Evolutionary conservation across 441 rosid genomes (phyloP).

Genomic region (Populus hybrid): DNA sequence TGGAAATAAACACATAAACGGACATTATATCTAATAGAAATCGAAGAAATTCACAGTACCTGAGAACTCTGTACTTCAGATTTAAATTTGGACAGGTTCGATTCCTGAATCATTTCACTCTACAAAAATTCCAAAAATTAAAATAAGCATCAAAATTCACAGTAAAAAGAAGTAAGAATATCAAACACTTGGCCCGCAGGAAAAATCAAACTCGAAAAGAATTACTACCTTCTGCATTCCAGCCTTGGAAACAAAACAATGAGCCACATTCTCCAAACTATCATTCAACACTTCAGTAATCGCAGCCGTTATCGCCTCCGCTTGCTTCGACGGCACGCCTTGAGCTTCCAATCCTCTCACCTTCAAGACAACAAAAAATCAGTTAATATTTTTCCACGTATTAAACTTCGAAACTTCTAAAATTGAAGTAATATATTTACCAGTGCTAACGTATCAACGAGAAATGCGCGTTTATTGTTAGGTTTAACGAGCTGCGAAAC

Average conservation of each 20-base stretch:
- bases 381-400: not conserved
- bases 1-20: no score
- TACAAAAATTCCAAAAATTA: no score
- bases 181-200: no score
- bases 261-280: constrained; percentile 79
- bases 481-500: constrained; percentile 59
- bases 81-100: constrained; percentile 74
- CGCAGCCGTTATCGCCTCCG: constrained; percentile 79
- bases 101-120: constrained; percentile 68
- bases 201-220: no score
- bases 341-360: constrained; percentile 57
- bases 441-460: constrained; percentile 86
- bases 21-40: no score
- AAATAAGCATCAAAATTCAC: no score
- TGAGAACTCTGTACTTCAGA: constrained; percentile 81
- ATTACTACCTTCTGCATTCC: constrained; percentile 65
- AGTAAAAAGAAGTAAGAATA: no score
- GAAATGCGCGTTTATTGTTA: constrained; percentile 73
- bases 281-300: constrained; percentile 82
- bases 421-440: constrained; percentile 24
- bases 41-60: constrained; percentile 9
- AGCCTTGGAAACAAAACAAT: constrained; percentile 68
- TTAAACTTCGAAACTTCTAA: not conserved
- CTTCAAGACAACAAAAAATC: not conserved
- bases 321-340: constrained; percentile 86